Evolutionary conservation across 108 stramenopile genomes (phyloP), one percentile per base, ranked within the genome.

Genomic region (Craspedostauros australis): DNA sequence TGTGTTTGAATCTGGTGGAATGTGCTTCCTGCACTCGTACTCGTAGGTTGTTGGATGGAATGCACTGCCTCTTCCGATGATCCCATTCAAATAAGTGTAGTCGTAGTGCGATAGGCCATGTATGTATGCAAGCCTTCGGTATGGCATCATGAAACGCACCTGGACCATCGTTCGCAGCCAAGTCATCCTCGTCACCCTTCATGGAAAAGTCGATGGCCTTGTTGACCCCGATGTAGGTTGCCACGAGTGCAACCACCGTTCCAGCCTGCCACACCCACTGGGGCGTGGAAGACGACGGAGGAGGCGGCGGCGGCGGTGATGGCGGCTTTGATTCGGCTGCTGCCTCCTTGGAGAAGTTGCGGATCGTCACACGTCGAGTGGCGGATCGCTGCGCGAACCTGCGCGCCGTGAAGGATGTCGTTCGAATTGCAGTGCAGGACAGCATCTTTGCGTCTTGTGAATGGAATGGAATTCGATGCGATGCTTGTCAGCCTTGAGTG

Each of bases 261-360:
- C 57, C 72, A 1, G 63, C 49, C 30, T 62, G 60, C 72, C 72
- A 74, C n/a, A n/a, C n/a, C 3, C 39, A 5, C 39, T 36, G 3
- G 3, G 46, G 28, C 15, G 20, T 25, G 14, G 43, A 44, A 5
- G n/a, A n/a, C n/a, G n/a, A n/a, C n/a, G n/a, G n/a, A n/a, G n/a
- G n/a, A n/a, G n/a, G n/a, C n/a, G n/a, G 19, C 5, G 40, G 5
- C 40, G 40, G 22, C 3, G 22, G 22, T 21, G 7, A 41, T 41
- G 20, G 40, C 22, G 7, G n/a, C n/a, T n/a, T n/a, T n/a, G n/a
- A n/a, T n/a, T n/a, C n/a, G n/a, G n/a, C n/a, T n/a, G n/a, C n/a
- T n/a, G n/a, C n/a, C n/a, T n/a, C n/a, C n/a, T n/a, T n/a, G n/a
- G n/a, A n/a, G n/a, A n/a, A n/a, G n/a, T n/a, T n/a, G n/a, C n/a